These are phyloP conservation scores for Penicillium dipodomyicola DNA, from an alignment of 495 filamentous ascomycete genomes.

Conservation along the genomic window DNA sequence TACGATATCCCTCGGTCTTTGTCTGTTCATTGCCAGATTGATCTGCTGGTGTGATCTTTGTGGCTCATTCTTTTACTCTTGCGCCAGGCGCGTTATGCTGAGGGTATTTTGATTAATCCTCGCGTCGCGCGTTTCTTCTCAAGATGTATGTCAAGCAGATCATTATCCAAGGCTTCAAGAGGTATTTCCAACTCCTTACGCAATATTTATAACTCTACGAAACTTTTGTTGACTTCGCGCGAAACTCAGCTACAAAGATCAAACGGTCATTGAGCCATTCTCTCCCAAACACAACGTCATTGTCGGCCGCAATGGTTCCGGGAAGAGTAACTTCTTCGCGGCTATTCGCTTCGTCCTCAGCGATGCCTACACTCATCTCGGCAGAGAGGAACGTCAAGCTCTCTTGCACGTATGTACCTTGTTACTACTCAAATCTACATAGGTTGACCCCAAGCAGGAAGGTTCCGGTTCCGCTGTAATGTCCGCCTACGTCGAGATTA, in stretches of 20 bases:
- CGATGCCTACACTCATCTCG: constrained; percentile 96
- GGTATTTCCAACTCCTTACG: constrained; percentile 51
- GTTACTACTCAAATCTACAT: background rate
- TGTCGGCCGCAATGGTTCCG: constrained; percentile 97
- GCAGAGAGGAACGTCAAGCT: constrained; percentile 90
- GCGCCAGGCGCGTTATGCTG: constrained; percentile 40
- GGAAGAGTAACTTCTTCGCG: constrained; percentile 99
- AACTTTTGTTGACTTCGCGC: background rate
- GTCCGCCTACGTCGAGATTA: constrained; percentile 98
- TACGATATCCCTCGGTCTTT: background rate
- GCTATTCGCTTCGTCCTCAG: constrained; percentile 98
- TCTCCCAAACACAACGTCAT: constrained; percentile 98
- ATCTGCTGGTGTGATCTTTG: background rate
- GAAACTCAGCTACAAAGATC: constrained; percentile 90
- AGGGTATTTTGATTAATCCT: constrained; percentile 29
- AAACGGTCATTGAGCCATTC: constrained; percentile 97
- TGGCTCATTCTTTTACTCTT: constrained; percentile 9
- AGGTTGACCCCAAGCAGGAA: constrained; percentile 55
- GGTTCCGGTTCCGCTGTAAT: constrained; percentile 96
- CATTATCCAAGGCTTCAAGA: constrained; percentile 99
- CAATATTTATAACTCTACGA: background rate
- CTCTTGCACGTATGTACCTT: constrained; percentile 70
- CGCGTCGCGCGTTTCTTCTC: constrained; percentile 38
- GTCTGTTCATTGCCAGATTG: constrained; percentile 7
- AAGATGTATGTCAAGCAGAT: constrained; percentile 99